Percentiles rank a stretch among this genome's conserved stretches.
Evolutionary conservation across 306 rosid genomes (phyloP).

Genomic region (Bauhinia variegata): DNA sequence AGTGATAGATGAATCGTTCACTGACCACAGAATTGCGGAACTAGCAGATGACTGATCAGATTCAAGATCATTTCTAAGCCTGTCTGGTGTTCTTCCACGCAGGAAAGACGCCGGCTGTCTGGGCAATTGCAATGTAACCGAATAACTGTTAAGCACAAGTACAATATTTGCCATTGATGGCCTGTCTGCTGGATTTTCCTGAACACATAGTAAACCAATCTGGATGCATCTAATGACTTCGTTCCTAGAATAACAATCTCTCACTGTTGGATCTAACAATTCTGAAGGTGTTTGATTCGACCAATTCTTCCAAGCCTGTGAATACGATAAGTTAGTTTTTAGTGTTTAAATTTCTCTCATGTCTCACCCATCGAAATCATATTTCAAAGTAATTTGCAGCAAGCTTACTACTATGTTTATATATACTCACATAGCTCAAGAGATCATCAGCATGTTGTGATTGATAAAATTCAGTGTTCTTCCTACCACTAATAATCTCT

Average conservation of each 20-base stretch:
- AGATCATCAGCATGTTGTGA: conserved; percentile 41
- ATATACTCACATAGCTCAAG: conserved; percentile 53
- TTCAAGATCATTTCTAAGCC: conserved; percentile 12
- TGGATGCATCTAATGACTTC: conserved; percentile 65
- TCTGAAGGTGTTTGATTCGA: conserved; percentile 39
- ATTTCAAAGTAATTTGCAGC: conserved; percentile 1
- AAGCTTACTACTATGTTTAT: too few species aligned
- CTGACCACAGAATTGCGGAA: conserved; percentile 33
- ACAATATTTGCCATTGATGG: conserved; percentile 54
- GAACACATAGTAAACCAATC: conserved; percentile 55
- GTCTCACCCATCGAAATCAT: not conserved
- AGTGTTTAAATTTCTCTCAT: conserved; percentile 1
- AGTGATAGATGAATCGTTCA: conserved; percentile 39
- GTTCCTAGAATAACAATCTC: conserved; percentile 48
- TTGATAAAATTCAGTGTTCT: conserved; percentile 37
- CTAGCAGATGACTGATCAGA: conserved; percentile 37
- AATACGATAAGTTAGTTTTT: conserved; percentile 5
- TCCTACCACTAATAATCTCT: conserved; percentile 58
- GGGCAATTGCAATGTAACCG: conserved; percentile 45
- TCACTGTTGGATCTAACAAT: conserved; percentile 51
- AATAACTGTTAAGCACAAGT: conserved; percentile 50
- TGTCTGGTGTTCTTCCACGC: conserved; percentile 38
- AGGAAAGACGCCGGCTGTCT: conserved; percentile 42
- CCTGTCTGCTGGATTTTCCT: conserved; percentile 51
- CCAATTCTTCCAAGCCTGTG: conserved; percentile 59